Percentiles rank a stretch among this genome's conserved stretches.
These are phyloP conservation scores for Ilyonectria robusta DNA, from an alignment of 2,329 filamentous ascomycete species.

Conservation along the genomic window DNA sequence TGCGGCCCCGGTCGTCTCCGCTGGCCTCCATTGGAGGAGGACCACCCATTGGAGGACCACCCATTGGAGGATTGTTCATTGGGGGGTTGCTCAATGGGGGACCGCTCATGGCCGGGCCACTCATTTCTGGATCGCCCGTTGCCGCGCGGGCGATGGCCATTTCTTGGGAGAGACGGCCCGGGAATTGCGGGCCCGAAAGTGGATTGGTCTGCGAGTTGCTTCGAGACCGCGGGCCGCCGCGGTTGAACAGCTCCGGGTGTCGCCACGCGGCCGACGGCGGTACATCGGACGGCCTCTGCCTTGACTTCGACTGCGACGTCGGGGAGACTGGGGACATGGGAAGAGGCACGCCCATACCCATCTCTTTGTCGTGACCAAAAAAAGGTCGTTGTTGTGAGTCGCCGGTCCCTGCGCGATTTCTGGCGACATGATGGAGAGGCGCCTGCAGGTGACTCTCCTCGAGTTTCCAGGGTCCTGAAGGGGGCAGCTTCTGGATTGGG, in stretches of 20 bases:
- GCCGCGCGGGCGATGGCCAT: conserved; percentile 53
- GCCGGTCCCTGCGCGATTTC: conserved; percentile 52
- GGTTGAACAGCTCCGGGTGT: conserved; percentile 63
- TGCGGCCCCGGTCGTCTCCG: conserved; percentile 54
- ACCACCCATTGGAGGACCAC: background rate
- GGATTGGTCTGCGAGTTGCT: conserved; percentile 31
- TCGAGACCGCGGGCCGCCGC: conserved; percentile 38
- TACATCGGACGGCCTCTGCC: conserved; percentile 53
- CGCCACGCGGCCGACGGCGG: conserved; percentile 67
- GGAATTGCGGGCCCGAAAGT: conserved; percentile 33
- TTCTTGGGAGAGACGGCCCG: conserved; percentile 31
- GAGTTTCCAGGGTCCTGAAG: conserved; percentile 65
- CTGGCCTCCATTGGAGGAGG: background rate
- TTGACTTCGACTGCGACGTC: conserved; percentile 19
- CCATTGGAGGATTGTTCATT: background rate
- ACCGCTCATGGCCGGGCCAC: background rate
- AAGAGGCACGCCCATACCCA: conserved; percentile 56
- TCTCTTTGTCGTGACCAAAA: conserved; percentile 58
- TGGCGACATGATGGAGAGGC: conserved; percentile 58
- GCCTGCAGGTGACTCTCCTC: conserved; percentile 69
- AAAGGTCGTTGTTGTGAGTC: conserved; percentile 47
- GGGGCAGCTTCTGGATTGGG: conserved; percentile 58
- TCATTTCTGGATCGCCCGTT: conserved; percentile 13
- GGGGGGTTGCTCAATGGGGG: background rate
- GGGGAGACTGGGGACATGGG: conserved; percentile 4